Evolutionary conservation across 2,329 filamentous ascomycete species (phyloP).

Genomic region (Claviceps pazoutovae): DNA sequence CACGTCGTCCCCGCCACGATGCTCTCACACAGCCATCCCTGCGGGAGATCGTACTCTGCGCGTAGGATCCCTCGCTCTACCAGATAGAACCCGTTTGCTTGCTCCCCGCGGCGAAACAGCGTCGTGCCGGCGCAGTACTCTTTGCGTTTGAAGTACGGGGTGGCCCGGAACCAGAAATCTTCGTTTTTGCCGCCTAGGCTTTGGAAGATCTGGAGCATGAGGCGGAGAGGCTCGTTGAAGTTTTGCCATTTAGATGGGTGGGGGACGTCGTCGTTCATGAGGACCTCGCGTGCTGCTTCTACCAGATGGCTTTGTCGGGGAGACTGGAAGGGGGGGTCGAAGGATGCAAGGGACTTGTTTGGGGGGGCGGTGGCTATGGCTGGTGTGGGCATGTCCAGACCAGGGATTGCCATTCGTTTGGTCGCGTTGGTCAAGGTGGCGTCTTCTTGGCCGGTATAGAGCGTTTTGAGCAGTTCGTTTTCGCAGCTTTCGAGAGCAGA

Average conservation of each 20-base stretch:
- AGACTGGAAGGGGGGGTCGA: constrained; percentile 48
- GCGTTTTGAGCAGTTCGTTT: constrained; percentile 75
- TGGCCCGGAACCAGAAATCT: constrained; percentile 84
- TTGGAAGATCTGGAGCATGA: constrained; percentile 93
- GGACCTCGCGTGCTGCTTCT: constrained; percentile 60
- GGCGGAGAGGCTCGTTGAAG: constrained; percentile 78
- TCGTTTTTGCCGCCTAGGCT: constrained; percentile 74
- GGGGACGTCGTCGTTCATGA: constrained; percentile 50
- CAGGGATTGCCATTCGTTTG: constrained; percentile 27
- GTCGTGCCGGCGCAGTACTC: constrained; percentile 56
- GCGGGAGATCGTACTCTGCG: constrained; percentile 80
- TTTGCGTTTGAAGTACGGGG: constrained; percentile 58
- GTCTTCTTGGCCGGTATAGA: constrained; percentile 58
- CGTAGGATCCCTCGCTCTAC: constrained; percentile 79
- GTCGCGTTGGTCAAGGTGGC: constrained; percentile 32
- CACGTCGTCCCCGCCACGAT: constrained; percentile 92
- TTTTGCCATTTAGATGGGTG: constrained; percentile 60
- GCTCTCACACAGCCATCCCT: constrained; percentile 77
- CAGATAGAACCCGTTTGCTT: constrained; percentile 75
- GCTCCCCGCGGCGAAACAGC: constrained; percentile 65
- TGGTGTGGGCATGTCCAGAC: constrained; percentile 32
- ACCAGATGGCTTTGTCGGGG: constrained; percentile 68
- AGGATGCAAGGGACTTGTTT: constrained; percentile 19
- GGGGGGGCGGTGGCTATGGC: constrained; percentile 7
- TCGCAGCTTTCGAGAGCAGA: constrained; percentile 89